Evolutionary conservation across 2,329 filamentous ascomycete genomes (phyloP).

Genomic region (Trichoderma atroviride): DNA sequence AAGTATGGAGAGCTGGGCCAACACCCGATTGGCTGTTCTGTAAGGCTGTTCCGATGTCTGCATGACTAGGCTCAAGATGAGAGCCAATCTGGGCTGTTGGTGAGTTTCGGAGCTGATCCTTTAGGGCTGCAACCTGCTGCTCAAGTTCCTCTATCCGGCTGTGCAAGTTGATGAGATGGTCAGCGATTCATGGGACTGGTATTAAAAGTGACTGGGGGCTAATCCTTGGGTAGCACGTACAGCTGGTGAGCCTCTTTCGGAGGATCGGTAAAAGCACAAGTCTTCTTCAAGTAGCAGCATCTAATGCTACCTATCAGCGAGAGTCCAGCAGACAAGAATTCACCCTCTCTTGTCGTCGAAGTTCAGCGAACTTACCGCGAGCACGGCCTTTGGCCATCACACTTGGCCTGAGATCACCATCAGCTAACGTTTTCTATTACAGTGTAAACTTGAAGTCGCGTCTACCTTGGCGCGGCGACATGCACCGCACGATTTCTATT

Average conservation of each 20-base stretch:
- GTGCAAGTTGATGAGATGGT: not conserved
- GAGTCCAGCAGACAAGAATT: not conserved
- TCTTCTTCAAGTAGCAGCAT: constrained; percentile 31
- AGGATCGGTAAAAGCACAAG: constrained; percentile 32
- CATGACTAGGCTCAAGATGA: not conserved
- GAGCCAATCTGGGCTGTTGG: not conserved
- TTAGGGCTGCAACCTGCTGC: constrained; percentile 26
- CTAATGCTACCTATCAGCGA: constrained; percentile 26
- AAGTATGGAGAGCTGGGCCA: not conserved
- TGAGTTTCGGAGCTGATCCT: constrained; percentile 16
- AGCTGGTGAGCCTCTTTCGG: constrained; percentile 32
- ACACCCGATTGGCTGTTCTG: not conserved
- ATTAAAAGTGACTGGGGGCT: not conserved
- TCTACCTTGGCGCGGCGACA: constrained; percentile 36
- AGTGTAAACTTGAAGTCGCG: not conserved
- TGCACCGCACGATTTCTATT: constrained; percentile 34
- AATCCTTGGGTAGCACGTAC: constrained; percentile 21
- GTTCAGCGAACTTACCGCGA: constrained; percentile 29
- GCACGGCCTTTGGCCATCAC: constrained; percentile 34
- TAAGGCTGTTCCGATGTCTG: not conserved
- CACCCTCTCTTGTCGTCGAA: not conserved
- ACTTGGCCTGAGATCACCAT: constrained; percentile 29
- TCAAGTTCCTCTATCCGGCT: constrained; percentile 33
- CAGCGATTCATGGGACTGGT: not conserved
- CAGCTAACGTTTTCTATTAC: not conserved